These are phyloP conservation scores for Talaromyces liani DNA, from an alignment of 495 filamentous ascomycete species.

Conservation along the genomic window DNA sequence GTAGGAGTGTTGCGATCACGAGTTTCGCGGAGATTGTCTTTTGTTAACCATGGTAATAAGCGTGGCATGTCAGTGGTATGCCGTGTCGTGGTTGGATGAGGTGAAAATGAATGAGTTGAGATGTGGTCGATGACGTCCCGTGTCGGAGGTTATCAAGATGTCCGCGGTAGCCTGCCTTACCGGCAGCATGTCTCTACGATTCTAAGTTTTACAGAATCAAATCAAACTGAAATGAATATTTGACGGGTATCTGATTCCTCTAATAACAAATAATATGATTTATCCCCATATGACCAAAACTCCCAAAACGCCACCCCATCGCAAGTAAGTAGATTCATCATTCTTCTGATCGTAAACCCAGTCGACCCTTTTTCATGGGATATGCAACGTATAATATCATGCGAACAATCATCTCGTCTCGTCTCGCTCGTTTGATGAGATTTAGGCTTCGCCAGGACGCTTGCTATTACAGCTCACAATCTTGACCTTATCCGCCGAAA, in stretches of 20 bases:
- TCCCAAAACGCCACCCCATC: constrained; percentile 4
- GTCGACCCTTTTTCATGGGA: background rate
- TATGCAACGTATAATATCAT: background rate
- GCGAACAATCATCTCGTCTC: background rate
- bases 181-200: background rate
- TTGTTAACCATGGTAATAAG: constrained; percentile 31
- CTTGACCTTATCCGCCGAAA: constrained; percentile 80
- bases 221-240: background rate
- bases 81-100: background rate
- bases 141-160: background rate
- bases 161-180: background rate
- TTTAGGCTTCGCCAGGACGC: constrained; percentile 60
- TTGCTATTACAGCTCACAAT: constrained; percentile 95
- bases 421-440: background rate
- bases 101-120: background rate
- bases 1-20: background rate
- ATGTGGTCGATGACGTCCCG: background rate
- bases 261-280: background rate
- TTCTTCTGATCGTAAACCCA: background rate
- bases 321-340: background rate
- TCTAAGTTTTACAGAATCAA: background rate
- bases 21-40: background rate
- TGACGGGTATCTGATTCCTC: constrained; percentile 12
- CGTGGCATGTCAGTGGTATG: constrained; percentile 25
- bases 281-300: background rate